phyloP scores from a whole-genome alignment of 2,329 filamentous ascomycete genomes.

The Fusarium pseudograminearum region DNA sequence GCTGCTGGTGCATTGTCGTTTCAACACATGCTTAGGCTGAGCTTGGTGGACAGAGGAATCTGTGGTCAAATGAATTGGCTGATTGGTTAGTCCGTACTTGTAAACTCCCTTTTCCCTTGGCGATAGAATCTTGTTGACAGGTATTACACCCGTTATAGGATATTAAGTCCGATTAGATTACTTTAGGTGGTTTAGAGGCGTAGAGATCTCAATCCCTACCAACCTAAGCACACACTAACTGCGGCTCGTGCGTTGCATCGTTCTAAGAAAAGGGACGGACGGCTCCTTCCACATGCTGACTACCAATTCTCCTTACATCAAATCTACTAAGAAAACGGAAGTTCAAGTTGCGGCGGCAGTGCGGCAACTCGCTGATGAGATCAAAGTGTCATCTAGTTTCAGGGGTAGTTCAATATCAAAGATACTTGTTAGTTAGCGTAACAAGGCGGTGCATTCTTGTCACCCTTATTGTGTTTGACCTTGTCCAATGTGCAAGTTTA shows the following conservation, averaged over 20 bases:
- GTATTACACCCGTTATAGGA: conserved; percentile 5
- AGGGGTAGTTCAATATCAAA: conserved; percentile 28
- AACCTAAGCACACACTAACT: conserved; percentile 3
- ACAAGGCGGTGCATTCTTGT: conserved; percentile 20
- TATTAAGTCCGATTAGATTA: neutral
- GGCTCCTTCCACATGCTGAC: conserved; percentile 17
- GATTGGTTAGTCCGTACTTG: neutral
- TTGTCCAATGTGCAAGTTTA: conserved; percentile 17
- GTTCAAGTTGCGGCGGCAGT: conserved; percentile 1
- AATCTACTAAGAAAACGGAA: neutral
- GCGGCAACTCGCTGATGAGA: conserved; percentile 21
- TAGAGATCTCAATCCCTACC: conserved; percentile 3
- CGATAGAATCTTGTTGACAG: neutral
- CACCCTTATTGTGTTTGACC: conserved; percentile 31
- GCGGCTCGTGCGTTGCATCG: conserved; percentile 27
- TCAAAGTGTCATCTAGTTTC: conserved; percentile 18
- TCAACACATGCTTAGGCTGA: neutral
- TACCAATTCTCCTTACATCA: neutral
- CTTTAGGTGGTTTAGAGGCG: neutral
- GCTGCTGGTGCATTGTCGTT: neutral
- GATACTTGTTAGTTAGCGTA: conserved; percentile 18
- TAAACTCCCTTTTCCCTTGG: conserved; percentile 26
- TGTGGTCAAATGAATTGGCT: neutral
- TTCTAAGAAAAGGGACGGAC: conserved; percentile 13
- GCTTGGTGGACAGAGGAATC: neutral